Evolutionary conservation across 225 moss, liverwort and hornwort genomes (phyloP), one percentile per base, ranked within the genome.

Genomic region (Physcomitrellopsis africana): DNA sequence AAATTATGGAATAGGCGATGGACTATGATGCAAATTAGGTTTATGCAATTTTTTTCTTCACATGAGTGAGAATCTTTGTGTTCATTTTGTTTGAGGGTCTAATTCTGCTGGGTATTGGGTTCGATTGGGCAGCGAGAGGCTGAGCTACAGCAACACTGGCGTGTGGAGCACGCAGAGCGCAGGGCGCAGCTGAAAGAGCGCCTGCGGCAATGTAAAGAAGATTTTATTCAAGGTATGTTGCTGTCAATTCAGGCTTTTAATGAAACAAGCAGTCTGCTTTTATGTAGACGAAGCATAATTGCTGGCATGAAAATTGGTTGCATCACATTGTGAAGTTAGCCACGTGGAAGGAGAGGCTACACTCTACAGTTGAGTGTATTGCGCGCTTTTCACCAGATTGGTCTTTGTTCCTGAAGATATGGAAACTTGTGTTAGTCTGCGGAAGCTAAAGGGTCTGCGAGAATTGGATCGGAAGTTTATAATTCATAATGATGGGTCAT

Each of bases 141-240:
- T 42, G 94, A 99, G 70, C 67, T 93, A 9, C 97, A 95, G 81
- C 86, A 86, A 23, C 90, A 89, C 79, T 99, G 97, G 97, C 90
- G 84, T 80, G 93, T 91, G 82, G 93, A 99, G 79, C 95, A 95
- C 76, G 86, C 67, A n/a, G 95, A 99, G 81, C 92, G 86, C 10
- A 92, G 80, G 82, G 80, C 82, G 41, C 79, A 89, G 74, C 95
- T 99, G 27, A 83, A 81, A 65, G 93, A 95, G 77, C 93, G 93
- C 63, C 84, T 99, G 66, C 90, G 85, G 46, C 86, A 77, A 37
- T 85, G 84, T 68, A 90, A 86, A 58, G 84, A 87, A 15, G 93
- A 92, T 51, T 75, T 95, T 70, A 74, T 79, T 83, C 76, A 84
- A 92, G 93, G 97, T 99, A 69, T 12, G 9, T 52, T 45, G 79